Percentiles rank a stretch among this genome's conserved stretches.
Conservation (phyloP, 179 eudicot species). For the Vitellaria paradoxa region DNA sequence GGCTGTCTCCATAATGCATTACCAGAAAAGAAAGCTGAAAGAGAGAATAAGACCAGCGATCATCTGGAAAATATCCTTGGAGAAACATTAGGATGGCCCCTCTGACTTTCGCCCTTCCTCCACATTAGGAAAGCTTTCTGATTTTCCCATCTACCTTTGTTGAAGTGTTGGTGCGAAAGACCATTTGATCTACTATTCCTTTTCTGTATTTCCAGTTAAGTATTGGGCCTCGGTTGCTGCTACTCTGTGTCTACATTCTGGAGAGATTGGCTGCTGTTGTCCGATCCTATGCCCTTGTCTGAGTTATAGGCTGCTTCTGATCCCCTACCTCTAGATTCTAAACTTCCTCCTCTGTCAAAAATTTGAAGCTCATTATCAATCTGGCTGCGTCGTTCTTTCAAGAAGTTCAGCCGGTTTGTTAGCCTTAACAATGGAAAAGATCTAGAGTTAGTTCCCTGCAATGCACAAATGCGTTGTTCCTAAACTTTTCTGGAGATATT, state of each 20-base stretch:
- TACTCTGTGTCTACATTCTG: background rate
- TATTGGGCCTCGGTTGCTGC: constrained; percentile 9
- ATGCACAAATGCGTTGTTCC: constrained; percentile 14
- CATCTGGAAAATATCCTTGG: constrained; percentile 52
- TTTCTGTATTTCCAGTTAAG: constrained; percentile 6
- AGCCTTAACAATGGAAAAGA: constrained; percentile 69
- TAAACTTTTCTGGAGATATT: no score
- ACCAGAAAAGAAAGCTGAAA: background rate
- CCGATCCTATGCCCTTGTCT: constrained; percentile 21
- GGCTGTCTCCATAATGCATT: background rate
- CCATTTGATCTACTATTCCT: no score
- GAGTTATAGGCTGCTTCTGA: constrained; percentile 26
- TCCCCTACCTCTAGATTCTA: constrained; percentile 27
- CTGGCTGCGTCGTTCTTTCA: constrained; percentile 50
- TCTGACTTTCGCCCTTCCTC: constrained; percentile 45
- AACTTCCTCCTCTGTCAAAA: constrained; percentile 45
- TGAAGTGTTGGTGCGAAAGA: no score
- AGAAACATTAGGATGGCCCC: constrained; percentile 27
- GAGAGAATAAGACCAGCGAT: constrained; percentile 5
- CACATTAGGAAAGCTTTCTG: constrained; percentile 41
- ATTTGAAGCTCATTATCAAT: constrained; percentile 44
- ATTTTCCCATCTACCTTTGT: constrained; percentile 19
- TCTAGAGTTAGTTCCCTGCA: constrained; percentile 52
- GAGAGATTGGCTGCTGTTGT: constrained; percentile 12
- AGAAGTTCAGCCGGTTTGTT: constrained; percentile 69